These are phyloP conservation scores for Adansonia gregorii DNA, from an alignment of 441 rosid genomes.

Conservation along the genomic window DNA sequence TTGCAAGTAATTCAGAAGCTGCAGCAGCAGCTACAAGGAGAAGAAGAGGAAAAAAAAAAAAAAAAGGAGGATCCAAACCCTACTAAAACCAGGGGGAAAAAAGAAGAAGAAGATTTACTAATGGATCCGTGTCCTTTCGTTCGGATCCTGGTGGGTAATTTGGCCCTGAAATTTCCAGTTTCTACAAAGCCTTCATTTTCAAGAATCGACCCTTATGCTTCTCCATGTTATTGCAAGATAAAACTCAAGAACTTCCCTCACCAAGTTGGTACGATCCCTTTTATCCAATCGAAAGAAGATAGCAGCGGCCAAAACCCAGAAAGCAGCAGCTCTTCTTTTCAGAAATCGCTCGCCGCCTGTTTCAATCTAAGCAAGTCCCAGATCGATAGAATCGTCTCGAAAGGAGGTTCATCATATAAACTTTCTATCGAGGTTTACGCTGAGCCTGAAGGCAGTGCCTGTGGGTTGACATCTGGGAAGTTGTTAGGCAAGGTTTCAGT, in stretches of 20 bases:
- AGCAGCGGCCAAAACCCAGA: conserved; percentile 29
- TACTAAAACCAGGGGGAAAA: too few species aligned
- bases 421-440: conserved; percentile 42
- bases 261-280: conserved; percentile 40
- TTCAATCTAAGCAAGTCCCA: conserved; percentile 50
- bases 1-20: neutral
- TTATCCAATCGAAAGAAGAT: conserved; percentile 14
- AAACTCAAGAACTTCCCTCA: conserved; percentile 46
- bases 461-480: conserved; percentile 45
- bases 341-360: conserved; percentile 53
- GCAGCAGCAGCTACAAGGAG: neutral
- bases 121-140: conserved; percentile 83
- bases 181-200: conserved; percentile 27
- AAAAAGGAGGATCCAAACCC: too few species aligned
- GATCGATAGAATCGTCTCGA: conserved; percentile 33
- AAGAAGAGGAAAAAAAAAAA: neutral
- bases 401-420: conserved; percentile 21
- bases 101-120: neutral
- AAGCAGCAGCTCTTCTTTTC: neutral
- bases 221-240: conserved; percentile 49
- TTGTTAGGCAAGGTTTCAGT: conserved; percentile 48
- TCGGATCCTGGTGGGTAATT: conserved; percentile 58
- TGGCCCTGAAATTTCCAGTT: conserved; percentile 48
- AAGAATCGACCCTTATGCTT: too few species aligned
- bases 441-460: conserved; percentile 29